phyloP scores from a whole-genome alignment of 805 yeast genomes.

The Kodamaea leandrae region DNA sequence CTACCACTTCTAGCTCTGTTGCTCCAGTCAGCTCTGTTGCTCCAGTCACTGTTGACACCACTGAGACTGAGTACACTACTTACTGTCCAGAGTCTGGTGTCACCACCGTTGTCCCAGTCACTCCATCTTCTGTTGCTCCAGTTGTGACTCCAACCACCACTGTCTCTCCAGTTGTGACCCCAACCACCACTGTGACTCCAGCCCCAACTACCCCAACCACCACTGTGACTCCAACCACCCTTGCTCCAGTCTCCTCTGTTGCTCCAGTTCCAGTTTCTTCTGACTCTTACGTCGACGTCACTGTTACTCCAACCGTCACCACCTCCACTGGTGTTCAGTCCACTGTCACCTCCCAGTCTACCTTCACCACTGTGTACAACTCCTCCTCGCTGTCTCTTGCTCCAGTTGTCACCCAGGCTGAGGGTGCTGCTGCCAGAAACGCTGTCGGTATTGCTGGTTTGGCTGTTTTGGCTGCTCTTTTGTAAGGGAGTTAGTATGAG shows the following conservation, averaged over 20 bases:
- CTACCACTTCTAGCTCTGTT: no score
- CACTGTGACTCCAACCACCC: conserved; percentile 4
- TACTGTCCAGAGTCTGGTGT: conserved; percentile 29
- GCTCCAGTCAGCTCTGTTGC: conserved; percentile 17
- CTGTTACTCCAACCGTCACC: conserved; percentile 49
- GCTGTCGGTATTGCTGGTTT: conserved; percentile 39
- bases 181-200: conserved; percentile 5
- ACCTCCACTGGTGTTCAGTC: conserved; percentile 47
- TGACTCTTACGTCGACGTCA: conserved; percentile 45
- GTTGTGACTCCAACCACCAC: conserved; percentile 6
- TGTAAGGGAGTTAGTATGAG: conserved; percentile 18
- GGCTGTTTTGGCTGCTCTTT: conserved; percentile 43
- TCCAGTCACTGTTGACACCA: conserved; percentile 34
- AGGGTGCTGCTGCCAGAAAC: conserved; percentile 32
- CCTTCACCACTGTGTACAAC: conserved; percentile 34
- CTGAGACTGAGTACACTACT: conserved; percentile 36
- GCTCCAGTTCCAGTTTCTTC: conserved; percentile 16
- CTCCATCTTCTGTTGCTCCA: conserved; percentile 7
- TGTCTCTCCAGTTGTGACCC: conserved; percentile 7
- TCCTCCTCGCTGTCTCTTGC: conserved; percentile 20
- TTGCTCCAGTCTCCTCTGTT: conserved; percentile 12
- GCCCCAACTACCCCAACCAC: conserved; percentile 12
- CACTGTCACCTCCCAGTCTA: conserved; percentile 36
- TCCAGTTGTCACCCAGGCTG: conserved; percentile 22
- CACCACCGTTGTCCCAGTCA: conserved; percentile 16